Percentiles rank a stretch among this genome's conserved stretches.
Conservation (phyloP, 1,139 yeast species). For the Pichia sp. region DNA sequence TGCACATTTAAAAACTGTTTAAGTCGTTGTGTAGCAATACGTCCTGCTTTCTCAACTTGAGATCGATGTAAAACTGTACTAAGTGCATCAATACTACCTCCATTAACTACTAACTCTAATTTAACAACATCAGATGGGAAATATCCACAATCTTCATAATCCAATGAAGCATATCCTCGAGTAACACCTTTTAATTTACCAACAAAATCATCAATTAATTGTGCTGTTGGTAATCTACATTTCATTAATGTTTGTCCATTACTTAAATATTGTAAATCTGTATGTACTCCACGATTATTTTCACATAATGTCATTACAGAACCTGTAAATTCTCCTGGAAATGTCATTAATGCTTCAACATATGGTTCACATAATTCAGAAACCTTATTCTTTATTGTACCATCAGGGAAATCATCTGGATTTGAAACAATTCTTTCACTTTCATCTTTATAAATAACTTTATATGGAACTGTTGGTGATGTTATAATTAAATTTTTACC, state of each 20-base stretch:
- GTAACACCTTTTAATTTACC: constrained; percentile 89
- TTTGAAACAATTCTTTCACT: constrained; percentile 63
- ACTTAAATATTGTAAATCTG: constrained; percentile 68
- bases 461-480: constrained; percentile 94
- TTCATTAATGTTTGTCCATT: constrained; percentile 79
- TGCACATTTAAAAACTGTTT: constrained; percentile 75
- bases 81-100: constrained; percentile 84
- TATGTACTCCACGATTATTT: constrained; percentile 74
- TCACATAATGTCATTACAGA: constrained; percentile 82
- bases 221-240: constrained; percentile 80
- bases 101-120: constrained; percentile 83
- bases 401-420: constrained; percentile 87
- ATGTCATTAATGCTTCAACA: constrained; percentile 85
- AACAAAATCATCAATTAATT: constrained; percentile 88
- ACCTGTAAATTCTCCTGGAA: constrained; percentile 87
- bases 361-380: constrained; percentile 72
- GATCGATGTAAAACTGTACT: constrained; percentile 84
- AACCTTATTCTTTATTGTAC: constrained; percentile 41
- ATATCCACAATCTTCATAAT: constrained; percentile 92
- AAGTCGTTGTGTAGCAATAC: constrained; percentile 76
- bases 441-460: constrained; percentile 61
- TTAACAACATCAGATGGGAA: constrained; percentile 74
- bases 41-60: constrained; percentile 66
- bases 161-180: constrained; percentile 88
- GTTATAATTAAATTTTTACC: constrained; percentile 91